Base-by-base conservation (phyloP, 768 basidiomycete genomes). In the Suillus plorans region DNA sequence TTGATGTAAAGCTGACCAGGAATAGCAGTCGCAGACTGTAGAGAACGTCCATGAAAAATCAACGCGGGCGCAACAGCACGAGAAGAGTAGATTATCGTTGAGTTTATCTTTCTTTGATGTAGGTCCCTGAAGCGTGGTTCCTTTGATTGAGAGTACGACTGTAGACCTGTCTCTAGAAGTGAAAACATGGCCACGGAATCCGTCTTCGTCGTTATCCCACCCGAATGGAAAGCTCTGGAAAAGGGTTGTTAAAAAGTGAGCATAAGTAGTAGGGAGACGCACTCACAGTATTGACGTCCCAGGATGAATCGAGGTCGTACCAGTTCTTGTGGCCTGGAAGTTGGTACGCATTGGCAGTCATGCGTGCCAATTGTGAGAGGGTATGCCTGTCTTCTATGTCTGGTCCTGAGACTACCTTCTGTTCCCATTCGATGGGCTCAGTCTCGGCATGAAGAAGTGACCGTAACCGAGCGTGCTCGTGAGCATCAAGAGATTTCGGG, bases 41-140 rank as follows among this genome's bases (percentile, higher is more conserved):
- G 84, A 83, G 73, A 94, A 90, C 34, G 85, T 72, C 95, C 96
- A 98, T 3, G 91, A 88, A 65, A 95, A 83, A 75, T 93, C 91
- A 42, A 96, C 91, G 39, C 88, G 84, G 18, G 95, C 96, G 70
- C 97, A 99, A 73, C 97, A 98, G 77, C 97, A 99, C 0, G 95
- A 92, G 72, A 92, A 94, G 20, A 94, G 76, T 75, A 93, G 70
- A 70, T 94, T 94, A 76, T 97, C 96, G 76, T 98, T 98, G 72
- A 89, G 89, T 78, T 94, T 96, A 78, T 99, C 97, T 71, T 90
- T 88, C 80, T 86, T 91, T 60, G 92, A 91, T 14, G 97, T 97
- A 16, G 90, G 87, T 3, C 95, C 95, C 67, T 85, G 84, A 0
- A 95, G 75, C 0, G 93, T 94, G 0, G 96, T 99, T 47, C 90